These are phyloP conservation scores for Mycosarcoma maydis DNA, from an alignment of 1,284 basidiomycete genomes.

Conservation along the genomic window DNA sequence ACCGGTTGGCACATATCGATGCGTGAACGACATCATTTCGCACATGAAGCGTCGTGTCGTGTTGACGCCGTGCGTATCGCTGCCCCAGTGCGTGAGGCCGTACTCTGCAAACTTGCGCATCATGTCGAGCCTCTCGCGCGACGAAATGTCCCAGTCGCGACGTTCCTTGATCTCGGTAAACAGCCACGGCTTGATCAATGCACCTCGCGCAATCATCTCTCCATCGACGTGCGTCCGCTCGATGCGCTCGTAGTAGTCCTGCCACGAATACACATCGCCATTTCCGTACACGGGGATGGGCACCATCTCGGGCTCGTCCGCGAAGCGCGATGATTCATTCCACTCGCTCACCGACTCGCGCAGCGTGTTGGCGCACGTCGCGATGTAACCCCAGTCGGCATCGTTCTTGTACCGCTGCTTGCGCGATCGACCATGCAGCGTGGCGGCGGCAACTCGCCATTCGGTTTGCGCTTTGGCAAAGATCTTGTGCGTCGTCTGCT, in stretches of 20 bases:
- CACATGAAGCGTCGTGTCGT: slow-evolving; percentile 92
- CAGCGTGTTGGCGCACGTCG: slow-evolving; percentile 83
- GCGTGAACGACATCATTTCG: slow-evolving; percentile 92
- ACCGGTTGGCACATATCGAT: slow-evolving; percentile 92
- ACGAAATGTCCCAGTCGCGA: slow-evolving; percentile 85
- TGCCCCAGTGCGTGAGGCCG: slow-evolving; percentile 64
- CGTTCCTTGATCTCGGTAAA: slow-evolving; percentile 95
- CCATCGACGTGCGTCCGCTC: slow-evolving; percentile 86
- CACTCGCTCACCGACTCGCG: slow-evolving; percentile 70
- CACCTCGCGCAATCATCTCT: slow-evolving; percentile 92
- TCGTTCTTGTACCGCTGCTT: slow-evolving; percentile 66
- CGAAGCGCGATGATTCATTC: slow-evolving; percentile 54
- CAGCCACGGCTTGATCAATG: slow-evolving; percentile 80
- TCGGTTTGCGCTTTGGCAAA: slow-evolving; percentile 84
- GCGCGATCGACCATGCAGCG: slow-evolving; percentile 80
- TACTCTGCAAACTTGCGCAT: slow-evolving; percentile 72
- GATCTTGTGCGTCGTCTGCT: slow-evolving; percentile 78
- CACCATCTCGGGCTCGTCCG: slow-evolving; percentile 70
- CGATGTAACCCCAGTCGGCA: slow-evolving; percentile 70
- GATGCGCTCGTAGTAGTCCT: slow-evolving; percentile 82
- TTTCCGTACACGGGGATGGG: slow-evolving; percentile 93
- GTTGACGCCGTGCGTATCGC: slow-evolving; percentile 77
- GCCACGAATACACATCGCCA: slow-evolving; percentile 89
- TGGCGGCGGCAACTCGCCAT: slow-evolving; percentile 82
- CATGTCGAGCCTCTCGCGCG: slow-evolving; percentile 86